Base-by-base conservation (phyloP, 2,329 filamentous ascomycete species). In the Colletotrichum truncatum region DNA sequence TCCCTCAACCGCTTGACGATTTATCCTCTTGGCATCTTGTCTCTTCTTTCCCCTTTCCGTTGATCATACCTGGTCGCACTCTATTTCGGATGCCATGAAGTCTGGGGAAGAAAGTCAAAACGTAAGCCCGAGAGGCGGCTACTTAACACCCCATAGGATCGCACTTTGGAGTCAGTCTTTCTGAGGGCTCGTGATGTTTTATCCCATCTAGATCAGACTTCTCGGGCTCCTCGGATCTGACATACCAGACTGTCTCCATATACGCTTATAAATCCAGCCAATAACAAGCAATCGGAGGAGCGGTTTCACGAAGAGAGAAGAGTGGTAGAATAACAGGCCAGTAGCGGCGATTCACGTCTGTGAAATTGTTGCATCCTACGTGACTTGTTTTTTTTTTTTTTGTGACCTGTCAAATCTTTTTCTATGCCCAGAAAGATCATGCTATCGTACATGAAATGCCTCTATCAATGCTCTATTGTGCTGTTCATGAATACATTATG, bases 21-120 rank as follows among this genome's bases (percentile, higher is more conserved):
- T 11, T 16, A 49, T 12, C 2, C 26, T 32, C 61, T 60, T 60
- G 46, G 55, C 55, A 64, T 64, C 55, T 54, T 48, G 46, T 64
- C 46, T 53, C 26, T 14, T 16, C 38, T 46, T 57, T n/a, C 30
- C 54, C 25, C 10, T 21, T 48, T 48, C 12, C 23, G 32, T 41
- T 14, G n/a, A 16, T 25, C n/a, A 21, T 18, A 25, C 25, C 30
- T 26, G 12, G 12, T 11, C 23, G 43, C 12, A 28, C 61, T 64
- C 1, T 32, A 59, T 21, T 52, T 30, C 61, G 53, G 54, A 59
- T 45, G 30, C 54, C 54, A 39, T 14, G 11, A 11, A 39, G 39
- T 46, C 21, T 36, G 61, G 21, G 32, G 18, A 11, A 48, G 16
- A 49, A 64, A 48, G 30, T 54, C 16, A 25, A 46, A 60, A 25